A percentile compares a stretch with the other conserved stretches of the same genome.
phyloP scores from a whole-genome alignment of 2,329 filamentous ascomycete genomes.

The Colletotrichum eleusines region DNA sequence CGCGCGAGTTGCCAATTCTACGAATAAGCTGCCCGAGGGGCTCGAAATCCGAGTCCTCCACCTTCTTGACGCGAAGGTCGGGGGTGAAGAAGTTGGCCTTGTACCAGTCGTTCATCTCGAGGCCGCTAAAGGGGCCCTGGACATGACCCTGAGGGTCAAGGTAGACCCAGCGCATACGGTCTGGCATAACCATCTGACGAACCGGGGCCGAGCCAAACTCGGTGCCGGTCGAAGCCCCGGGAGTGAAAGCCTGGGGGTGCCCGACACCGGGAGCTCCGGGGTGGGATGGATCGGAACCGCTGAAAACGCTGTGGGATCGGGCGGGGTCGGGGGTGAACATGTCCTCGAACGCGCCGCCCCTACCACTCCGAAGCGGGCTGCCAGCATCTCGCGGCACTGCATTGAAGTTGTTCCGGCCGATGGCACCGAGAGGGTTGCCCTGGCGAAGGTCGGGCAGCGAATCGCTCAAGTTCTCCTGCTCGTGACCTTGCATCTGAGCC shows the following conservation, averaged over 20 bases:
- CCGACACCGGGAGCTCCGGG: constrained; percentile 38
- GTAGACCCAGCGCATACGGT: constrained; percentile 99
- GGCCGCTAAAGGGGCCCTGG: constrained; percentile 93
- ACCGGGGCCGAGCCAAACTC: constrained; percentile 67
- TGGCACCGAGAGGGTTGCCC: constrained; percentile 72
- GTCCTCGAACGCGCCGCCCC: constrained; percentile 66
- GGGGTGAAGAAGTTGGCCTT: constrained; percentile 98
- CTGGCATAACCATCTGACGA: constrained; percentile 98
- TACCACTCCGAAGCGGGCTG: constrained; percentile 68
- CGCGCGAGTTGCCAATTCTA: constrained; percentile 95
- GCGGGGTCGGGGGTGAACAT: constrained; percentile 58
- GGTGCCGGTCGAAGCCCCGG: constrained; percentile 45
- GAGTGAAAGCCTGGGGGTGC: constrained; percentile 44
- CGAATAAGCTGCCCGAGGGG: constrained; percentile 94
- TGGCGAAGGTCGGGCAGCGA: constrained; percentile 71
- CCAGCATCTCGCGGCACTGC: constrained; percentile 68
- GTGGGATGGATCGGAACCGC: constrained; percentile 45
- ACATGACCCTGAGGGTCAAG: constrained; percentile 92
- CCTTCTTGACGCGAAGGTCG: constrained; percentile 92
- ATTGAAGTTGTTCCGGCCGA: constrained; percentile 72
- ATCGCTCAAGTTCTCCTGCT: constrained; percentile 72
- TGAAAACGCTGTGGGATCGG: constrained; percentile 48
- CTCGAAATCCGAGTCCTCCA: constrained; percentile 94
- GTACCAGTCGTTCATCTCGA: constrained; percentile 99
- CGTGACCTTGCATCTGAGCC: constrained; percentile 84